Evolutionary conservation across 257 asterid genomes (phyloP).

Genomic region (Apocynum venetum): DNA sequence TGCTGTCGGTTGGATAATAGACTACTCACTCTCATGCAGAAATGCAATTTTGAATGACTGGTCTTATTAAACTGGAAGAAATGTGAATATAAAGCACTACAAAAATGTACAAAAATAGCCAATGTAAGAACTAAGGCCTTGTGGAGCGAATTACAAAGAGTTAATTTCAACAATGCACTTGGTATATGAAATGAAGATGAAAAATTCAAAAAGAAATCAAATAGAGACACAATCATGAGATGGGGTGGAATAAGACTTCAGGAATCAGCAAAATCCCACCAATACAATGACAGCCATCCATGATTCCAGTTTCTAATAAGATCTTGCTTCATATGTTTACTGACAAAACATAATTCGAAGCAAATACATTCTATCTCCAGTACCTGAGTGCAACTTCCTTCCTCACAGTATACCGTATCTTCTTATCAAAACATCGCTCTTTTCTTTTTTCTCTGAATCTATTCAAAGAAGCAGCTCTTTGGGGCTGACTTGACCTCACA

Average conservation of each 20-base stretch:
- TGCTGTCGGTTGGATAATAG: not conserved
- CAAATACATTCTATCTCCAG: not conserved
- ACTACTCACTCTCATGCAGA: not conserved
- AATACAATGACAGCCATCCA: not conserved
- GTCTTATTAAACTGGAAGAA: not conserved
- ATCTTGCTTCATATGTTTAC: not conserved
- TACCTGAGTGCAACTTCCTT: slow-evolving; percentile 99
- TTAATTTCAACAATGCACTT: not conserved
- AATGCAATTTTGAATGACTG: not conserved
- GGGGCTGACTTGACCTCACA: slow-evolving; percentile 74
- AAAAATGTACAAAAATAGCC: not conserved
- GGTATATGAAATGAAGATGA: not conserved
- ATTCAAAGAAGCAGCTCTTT: slow-evolving; percentile 87
- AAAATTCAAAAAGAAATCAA: not conserved
- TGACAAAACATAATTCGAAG: not conserved
- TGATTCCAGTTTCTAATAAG: not conserved
- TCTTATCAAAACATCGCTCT: slow-evolving; percentile 91
- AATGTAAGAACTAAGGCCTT: not conserved
- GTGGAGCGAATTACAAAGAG: not conserved
- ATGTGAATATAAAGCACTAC: not conserved
- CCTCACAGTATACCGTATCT: slow-evolving; percentile 90
- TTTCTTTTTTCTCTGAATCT: slow-evolving; percentile 93
- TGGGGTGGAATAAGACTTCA: not conserved
- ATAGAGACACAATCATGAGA: not conserved
- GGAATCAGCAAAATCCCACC: not conserved